Evolutionary conservation across 2,329 filamentous ascomycete species (phyloP).

Genomic region (Fusarium oligoseptatum): DNA sequence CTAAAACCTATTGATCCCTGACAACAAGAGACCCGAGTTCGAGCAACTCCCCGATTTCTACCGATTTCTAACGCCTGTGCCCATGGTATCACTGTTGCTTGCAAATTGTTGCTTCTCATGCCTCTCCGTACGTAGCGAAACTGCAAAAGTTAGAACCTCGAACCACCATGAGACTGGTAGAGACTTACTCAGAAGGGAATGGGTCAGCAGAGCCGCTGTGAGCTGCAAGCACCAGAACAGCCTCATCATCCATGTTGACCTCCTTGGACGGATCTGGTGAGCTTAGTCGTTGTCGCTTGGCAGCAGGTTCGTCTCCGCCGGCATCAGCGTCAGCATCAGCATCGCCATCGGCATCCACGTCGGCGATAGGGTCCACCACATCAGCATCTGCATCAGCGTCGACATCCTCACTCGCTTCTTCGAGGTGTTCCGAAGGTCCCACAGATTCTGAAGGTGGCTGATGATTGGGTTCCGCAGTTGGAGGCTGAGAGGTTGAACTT

Average conservation of each 20-base stretch:
- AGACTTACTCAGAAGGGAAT: conserved; percentile 59
- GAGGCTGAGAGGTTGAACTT: conserved; percentile 17
- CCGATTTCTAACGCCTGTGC: conserved; percentile 36
- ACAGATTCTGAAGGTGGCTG: conserved; percentile 17
- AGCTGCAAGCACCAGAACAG: conserved; percentile 61
- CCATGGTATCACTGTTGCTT: conserved; percentile 39
- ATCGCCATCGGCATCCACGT: conserved; percentile 52
- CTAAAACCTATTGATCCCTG: conserved; percentile 12
- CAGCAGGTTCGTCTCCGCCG: conserved; percentile 54
- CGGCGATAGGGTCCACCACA: conserved; percentile 46
- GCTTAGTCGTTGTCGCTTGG: conserved; percentile 58
- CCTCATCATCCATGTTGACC: conserved; percentile 59
- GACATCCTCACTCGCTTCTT: conserved; percentile 14
- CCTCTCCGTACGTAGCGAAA: conserved; percentile 57
- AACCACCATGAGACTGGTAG: background rate
- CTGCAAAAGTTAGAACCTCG: conserved; percentile 42
- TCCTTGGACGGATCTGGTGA: conserved; percentile 49
- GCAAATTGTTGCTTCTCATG: conserved; percentile 45
- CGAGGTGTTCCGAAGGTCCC: conserved; percentile 19
- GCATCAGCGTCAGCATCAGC: conserved; percentile 39
- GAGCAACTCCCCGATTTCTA: conserved; percentile 33
- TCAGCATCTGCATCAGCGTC: conserved; percentile 47
- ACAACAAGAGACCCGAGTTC: background rate
- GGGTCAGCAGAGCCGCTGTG: conserved; percentile 56
- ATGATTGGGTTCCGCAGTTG: conserved; percentile 7